Evolutionary conservation across 2,329 filamentous ascomycete species (phyloP).

Genomic region (Monosporascus ibericus): DNA sequence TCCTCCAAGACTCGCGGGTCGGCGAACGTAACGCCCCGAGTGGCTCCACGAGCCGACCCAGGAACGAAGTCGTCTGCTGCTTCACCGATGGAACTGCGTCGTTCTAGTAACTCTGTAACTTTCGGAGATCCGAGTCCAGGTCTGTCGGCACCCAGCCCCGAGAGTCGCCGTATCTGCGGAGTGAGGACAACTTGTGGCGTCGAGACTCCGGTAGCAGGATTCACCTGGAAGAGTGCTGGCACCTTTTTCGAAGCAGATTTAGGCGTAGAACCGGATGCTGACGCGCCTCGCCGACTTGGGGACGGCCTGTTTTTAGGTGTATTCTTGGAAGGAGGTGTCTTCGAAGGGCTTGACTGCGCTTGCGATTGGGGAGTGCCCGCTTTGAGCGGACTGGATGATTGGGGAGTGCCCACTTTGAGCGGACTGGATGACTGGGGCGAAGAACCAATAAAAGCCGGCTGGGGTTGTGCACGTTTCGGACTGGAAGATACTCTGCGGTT

Average conservation of each 20-base stretch:
- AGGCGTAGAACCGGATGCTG: conserved; percentile 12
- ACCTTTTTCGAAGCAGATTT: conserved; percentile 14
- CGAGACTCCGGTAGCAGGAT: conserved; percentile 43
- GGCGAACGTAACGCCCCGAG: conserved; percentile 54
- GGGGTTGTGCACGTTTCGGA: conserved; percentile 27
- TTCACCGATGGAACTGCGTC: conserved; percentile 66
- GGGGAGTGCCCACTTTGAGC: conserved; percentile 36
- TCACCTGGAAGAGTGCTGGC: conserved; percentile 27
- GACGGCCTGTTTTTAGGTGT: conserved; percentile 39
- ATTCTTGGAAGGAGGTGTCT: conserved; percentile 42
- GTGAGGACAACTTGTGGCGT: conserved; percentile 61
- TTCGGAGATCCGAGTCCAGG: conserved; percentile 70
- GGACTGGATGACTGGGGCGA: conserved; percentile 12
- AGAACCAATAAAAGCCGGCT: conserved; percentile 18
- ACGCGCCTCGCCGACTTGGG: conserved; percentile 35
- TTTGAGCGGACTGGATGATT: conserved; percentile 30
- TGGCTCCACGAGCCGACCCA: conserved; percentile 25
- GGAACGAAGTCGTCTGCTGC: conserved; percentile 58
- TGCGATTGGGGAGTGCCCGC: conserved; percentile 36
- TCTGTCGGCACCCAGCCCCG: conserved; percentile 64
- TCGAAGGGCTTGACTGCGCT: conserved; percentile 40
- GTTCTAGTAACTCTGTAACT: conserved; percentile 64
- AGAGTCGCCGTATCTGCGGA: conserved; percentile 53
- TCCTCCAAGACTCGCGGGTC: conserved; percentile 57
- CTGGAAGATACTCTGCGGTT: conserved; percentile 35